Conservation (phyloP, 257 asterid genomes). For the Gardenia jasminoides region DNA sequence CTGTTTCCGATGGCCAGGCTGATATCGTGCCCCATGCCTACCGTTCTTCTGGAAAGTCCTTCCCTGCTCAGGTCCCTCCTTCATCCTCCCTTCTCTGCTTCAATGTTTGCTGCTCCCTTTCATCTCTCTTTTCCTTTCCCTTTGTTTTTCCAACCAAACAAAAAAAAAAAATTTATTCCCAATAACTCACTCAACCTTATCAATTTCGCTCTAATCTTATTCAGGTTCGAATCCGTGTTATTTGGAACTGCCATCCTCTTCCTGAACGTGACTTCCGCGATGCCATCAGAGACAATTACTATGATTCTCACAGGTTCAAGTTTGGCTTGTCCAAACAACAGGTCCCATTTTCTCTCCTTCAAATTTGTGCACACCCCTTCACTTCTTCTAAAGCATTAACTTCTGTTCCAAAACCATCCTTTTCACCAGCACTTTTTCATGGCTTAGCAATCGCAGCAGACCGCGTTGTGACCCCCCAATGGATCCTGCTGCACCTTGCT, state of each 20-base stretch:
- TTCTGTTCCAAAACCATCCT: too few relatives aligned
- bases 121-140: too few relatives aligned
- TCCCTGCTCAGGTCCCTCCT: slow-evolving; percentile 6
- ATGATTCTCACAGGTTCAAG: slow-evolving; percentile 8
- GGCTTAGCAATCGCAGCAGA: too few relatives aligned
- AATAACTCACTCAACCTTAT: too few relatives aligned
- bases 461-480: too few relatives aligned
- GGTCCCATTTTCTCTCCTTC: too few relatives aligned
- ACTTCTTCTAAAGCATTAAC: too few relatives aligned
- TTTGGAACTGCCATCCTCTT: slow-evolving; percentile 16
- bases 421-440: too few relatives aligned
- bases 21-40: slow-evolving; percentile 1
- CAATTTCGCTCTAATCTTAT: background rate
- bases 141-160: too few relatives aligned
- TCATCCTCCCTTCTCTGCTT: background rate
- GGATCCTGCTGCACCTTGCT: background rate
- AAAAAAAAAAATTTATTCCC: too few relatives aligned
- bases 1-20: slow-evolving; percentile 9
- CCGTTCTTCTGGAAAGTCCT: slow-evolving; percentile 6
- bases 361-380: too few relatives aligned
- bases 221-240: slow-evolving; percentile 22
- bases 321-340: slow-evolving; percentile 25
- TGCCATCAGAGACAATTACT: slow-evolving; percentile 25
- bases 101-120: too few relatives aligned
- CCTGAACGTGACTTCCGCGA: slow-evolving; percentile 9